Conservation (phyloP, 176 grass and related monocot species). For the Secale cereale region DNA sequence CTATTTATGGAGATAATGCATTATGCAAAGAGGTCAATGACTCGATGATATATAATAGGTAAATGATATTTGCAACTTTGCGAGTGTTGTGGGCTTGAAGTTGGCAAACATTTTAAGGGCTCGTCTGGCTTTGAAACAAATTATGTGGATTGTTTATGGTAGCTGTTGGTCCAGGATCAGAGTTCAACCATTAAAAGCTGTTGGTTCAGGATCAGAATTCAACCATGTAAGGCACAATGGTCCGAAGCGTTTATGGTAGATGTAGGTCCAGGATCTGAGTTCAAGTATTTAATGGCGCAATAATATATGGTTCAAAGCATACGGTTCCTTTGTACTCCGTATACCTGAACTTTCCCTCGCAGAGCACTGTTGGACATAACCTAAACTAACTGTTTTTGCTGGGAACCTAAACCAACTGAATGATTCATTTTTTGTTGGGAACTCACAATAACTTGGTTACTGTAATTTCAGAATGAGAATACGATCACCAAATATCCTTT, state of each 20-base stretch:
- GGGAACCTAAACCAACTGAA: too few species aligned
- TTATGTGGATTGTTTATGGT: neutral
- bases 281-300: neutral
- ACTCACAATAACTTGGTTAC: neutral
- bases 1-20: neutral
- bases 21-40: neutral
- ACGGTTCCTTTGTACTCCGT: conserved; percentile 7
- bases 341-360: neutral
- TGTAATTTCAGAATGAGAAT: neutral
- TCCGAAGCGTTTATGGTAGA: neutral
- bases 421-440: too few species aligned
- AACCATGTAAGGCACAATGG: neutral
- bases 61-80: neutral
- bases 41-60: neutral
- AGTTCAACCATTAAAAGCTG: neutral
- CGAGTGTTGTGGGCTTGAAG: neutral
- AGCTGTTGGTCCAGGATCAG: neutral
- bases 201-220: neutral
- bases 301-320: neutral
- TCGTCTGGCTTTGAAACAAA: neutral
- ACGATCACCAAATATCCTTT: neutral
- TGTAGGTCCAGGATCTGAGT: neutral
- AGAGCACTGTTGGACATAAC: too few species aligned
- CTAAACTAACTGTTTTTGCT: too few species aligned
- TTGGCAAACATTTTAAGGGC: neutral